Base-by-base conservation (phyloP, 129 eudicot genomes). In the Silybum marianum region DNA sequence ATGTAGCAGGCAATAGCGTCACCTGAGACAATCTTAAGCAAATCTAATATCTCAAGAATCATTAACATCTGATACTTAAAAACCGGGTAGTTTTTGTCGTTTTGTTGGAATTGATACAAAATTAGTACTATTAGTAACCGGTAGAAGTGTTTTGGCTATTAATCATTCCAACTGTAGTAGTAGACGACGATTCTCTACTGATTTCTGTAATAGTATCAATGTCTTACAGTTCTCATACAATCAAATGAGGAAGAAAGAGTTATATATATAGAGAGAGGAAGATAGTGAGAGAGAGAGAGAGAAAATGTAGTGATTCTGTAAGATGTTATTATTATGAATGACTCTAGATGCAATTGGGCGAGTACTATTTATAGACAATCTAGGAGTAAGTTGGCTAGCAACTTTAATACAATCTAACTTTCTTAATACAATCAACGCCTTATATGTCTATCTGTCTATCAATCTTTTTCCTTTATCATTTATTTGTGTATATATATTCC, bases 401-500 rank as follows among this genome's bases (percentile, higher is more conserved):
- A 4, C 63, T 21, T 54, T 18, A 4, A 58, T 58, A 58, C 66
- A 58, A 44, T 26, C 78, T 44, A 73, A 22, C 5, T 26, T 69
- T 38, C 34, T 73, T 73, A 6, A 13, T 23, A 23, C 32, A 73
- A 8, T 14, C 63, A 32, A 22, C 19, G 11, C 10, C 11, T 11
- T 26, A 16, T 22, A 10, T 39, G 2, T 22, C 10, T 32, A 32
- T 3, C 36, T 32, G 6, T 73, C 39, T 73, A n/a, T 14, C 14
- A 8, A 68, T 46, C 34, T 51, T 18, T 63, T 82, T 48, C 73
- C 32, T 0, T 66, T 19, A 54, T 77, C 9, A 9, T 74, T 70
- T 28, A 30, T 74, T 46, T 69, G 5, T 30, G 26, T 78, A 0
- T 81, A 16, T 77, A 48, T 66, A 28, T 78, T 85, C 48, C 91